Percentiles rank a stretch among this genome's conserved stretches.
Evolutionary conservation across 768 basidiomycete genomes (phyloP).

Genomic region (Fistulinella prunicolor): DNA sequence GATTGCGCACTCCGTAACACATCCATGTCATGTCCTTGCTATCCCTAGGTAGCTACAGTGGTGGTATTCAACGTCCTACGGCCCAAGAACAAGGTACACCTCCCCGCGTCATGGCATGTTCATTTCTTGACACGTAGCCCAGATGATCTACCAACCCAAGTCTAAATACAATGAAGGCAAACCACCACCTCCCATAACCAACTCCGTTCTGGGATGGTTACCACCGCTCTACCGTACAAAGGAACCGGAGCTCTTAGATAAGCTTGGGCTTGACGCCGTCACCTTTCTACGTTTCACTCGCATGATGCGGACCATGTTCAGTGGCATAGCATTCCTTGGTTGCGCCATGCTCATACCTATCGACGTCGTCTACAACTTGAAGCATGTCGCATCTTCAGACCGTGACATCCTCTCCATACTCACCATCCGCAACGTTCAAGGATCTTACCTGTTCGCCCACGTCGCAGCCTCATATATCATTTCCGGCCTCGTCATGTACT

Average conservation of each 20-base stretch:
- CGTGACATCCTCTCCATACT: constrained; percentile 73
- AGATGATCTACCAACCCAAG: constrained; percentile 93
- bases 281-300: constrained; percentile 90
- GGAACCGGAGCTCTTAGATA: constrained; percentile 86
- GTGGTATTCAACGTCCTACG: constrained; percentile 81
- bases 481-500: constrained; percentile 67
- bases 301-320: constrained; percentile 75
- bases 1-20: not conserved
- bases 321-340: constrained; percentile 55
- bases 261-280: constrained; percentile 90
- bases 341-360: constrained; percentile 82
- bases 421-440: constrained; percentile 81
- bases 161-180: constrained; percentile 83
- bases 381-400: constrained; percentile 46
- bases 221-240: constrained; percentile 78
- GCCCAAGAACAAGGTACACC: constrained; percentile 79
- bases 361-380: constrained; percentile 81
- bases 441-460: constrained; percentile 76
- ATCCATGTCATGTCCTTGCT: constrained; percentile 6
- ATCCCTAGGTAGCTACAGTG: constrained; percentile 57
- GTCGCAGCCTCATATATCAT: constrained; percentile 82
- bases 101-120: not conserved
- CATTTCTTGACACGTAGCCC: not conserved
- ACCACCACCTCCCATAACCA: constrained; percentile 75
- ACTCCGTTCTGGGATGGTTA: constrained; percentile 86